phyloP scores from a whole-genome alignment of 1,284 basidiomycete species.

The Microbotryum silenes-acaulis region DNA sequence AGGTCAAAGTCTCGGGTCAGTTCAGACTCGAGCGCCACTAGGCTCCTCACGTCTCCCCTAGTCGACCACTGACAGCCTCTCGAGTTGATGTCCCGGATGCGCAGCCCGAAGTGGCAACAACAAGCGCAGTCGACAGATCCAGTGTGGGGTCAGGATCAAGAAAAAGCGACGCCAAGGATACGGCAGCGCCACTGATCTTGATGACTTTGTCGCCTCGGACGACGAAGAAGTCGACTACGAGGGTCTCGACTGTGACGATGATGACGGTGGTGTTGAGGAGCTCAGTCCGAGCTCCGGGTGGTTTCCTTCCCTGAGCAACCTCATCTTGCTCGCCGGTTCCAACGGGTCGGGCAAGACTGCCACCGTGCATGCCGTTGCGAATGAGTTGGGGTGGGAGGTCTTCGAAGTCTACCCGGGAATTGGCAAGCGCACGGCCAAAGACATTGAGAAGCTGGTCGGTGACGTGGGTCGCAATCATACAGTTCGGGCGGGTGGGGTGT shows the following conservation, averaged over 20 bases:
- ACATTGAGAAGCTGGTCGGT: conserved; percentile 73
- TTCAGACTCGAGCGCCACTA: not conserved
- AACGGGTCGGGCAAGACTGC: conserved; percentile 85
- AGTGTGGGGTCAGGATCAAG: conserved; percentile 23
- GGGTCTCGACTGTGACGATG: conserved; percentile 43
- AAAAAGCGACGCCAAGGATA: conserved; percentile 31
- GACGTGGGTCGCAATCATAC: conserved; percentile 89
- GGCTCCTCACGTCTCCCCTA: no score
- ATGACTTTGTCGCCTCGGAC: conserved; percentile 36
- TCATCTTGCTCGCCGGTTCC: conserved; percentile 75
- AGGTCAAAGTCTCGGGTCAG: conserved; percentile 54
- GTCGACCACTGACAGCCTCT: no score
- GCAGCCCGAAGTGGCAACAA: conserved; percentile 13
- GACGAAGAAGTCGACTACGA: conserved; percentile 34
- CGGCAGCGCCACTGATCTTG: conserved; percentile 38
- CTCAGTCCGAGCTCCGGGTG: conserved; percentile 7
- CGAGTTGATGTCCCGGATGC: not conserved
- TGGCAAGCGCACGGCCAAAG: conserved; percentile 70
- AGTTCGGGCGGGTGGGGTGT: conserved; percentile 43
- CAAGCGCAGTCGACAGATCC: conserved; percentile 17
- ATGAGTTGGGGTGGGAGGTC: conserved; percentile 88
- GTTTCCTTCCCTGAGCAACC: conserved; percentile 61
- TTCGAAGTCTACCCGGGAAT: conserved; percentile 98
- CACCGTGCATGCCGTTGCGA: conserved; percentile 83
- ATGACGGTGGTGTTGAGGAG: conserved; percentile 19